Conservation (phyloP, 2,329 filamentous ascomycete species). For the Endocalyx cinctus region DNA sequence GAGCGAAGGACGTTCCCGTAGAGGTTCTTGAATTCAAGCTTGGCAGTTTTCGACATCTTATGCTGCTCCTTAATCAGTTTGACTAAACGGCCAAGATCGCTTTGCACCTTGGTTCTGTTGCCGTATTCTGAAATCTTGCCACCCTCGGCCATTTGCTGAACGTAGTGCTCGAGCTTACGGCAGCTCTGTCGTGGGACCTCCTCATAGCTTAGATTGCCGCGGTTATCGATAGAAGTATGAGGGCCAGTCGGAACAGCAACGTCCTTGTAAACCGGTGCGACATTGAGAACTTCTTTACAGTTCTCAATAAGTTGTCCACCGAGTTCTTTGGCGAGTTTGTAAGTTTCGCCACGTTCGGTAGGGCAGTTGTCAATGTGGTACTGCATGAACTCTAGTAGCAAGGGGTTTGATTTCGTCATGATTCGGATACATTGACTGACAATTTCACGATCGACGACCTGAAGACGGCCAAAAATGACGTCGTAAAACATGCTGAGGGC, state of each 20-base stretch:
- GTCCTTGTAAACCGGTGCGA: slow-evolving; percentile 91
- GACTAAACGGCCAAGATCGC: slow-evolving; percentile 90
- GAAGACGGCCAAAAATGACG: slow-evolving; percentile 92
- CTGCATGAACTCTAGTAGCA: slow-evolving; percentile 97
- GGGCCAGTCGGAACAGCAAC: slow-evolving; percentile 89
- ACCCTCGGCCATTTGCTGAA: slow-evolving; percentile 96
- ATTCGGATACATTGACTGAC: slow-evolving; percentile 98
- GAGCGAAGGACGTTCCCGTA: slow-evolving; percentile 94
- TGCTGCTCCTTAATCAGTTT: slow-evolving; percentile 98
- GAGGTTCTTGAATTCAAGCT: slow-evolving; percentile 91
- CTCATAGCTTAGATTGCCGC: slow-evolving; percentile 87
- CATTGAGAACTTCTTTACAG: slow-evolving; percentile 84
- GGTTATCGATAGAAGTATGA: slow-evolving; percentile 84
- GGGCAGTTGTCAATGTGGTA: slow-evolving; percentile 99
- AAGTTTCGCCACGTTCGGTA: slow-evolving; percentile 93
- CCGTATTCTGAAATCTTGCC: slow-evolving; percentile 99
- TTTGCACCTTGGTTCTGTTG: slow-evolving; percentile 96
- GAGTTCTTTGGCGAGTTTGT: slow-evolving; percentile 93
- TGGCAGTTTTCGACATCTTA: slow-evolving; percentile 92
- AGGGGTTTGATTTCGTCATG: slow-evolving; percentile 98
- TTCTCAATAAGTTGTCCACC: slow-evolving; percentile 93
- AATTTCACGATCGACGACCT: slow-evolving; percentile 93
- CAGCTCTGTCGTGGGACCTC: slow-evolving; percentile 84
- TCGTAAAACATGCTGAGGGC: slow-evolving; percentile 98
- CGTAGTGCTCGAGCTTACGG: slow-evolving; percentile 96